A percentile compares a stretch with the other conserved stretches of the same genome.
Conservation (phyloP, 805 yeast species). For the Geotrichum ghanense region DNA sequence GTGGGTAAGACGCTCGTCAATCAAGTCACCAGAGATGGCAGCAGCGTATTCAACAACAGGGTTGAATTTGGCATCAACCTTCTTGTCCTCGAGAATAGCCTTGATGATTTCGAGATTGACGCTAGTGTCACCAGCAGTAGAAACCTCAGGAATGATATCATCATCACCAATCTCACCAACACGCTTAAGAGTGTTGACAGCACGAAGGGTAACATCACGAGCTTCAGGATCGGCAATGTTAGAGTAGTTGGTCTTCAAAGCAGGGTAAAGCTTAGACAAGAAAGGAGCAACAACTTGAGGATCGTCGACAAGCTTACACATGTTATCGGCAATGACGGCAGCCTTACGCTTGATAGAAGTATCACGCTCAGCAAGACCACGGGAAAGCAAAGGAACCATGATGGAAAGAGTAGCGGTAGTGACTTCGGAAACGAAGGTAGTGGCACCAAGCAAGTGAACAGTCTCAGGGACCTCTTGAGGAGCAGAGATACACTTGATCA, state of each 20-base stretch:
- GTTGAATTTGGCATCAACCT: slow-evolving; percentile 65
- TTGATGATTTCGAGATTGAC: slow-evolving; percentile 80
- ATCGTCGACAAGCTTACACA: slow-evolving; percentile 99
- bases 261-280: slow-evolving; percentile 90
- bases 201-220: slow-evolving; percentile 96
- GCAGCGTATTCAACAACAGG: slow-evolving; percentile 74
- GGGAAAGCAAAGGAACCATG: slow-evolving; percentile 96
- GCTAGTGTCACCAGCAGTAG: slow-evolving; percentile 93
- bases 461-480: slow-evolving; percentile 98
- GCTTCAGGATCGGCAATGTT: slow-evolving; percentile 99
- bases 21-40: slow-evolving; percentile 96
- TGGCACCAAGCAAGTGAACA: slow-evolving; percentile 97
- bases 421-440: slow-evolving; percentile 98
- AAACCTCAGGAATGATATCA: slow-evolving; percentile 90
- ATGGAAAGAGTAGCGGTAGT: slow-evolving; percentile 98
- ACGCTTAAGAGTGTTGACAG: slow-evolving; percentile 93
- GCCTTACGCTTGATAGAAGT: slow-evolving; percentile 99
- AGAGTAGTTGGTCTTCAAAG: slow-evolving; percentile 85
- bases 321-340: slow-evolving; percentile 98
- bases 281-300: slow-evolving; percentile 99
- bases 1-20: slow-evolving; percentile 94
- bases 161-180: slow-evolving; percentile 93
- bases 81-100: slow-evolving; percentile 55
- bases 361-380: slow-evolving; percentile 99
- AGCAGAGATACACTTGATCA: slow-evolving; percentile 92